Percentiles rank a stretch among this genome's conserved stretches.
Evolutionary conservation across 306 rosid genomes (phyloP).

Genomic region (Arachis stenosperma): DNA sequence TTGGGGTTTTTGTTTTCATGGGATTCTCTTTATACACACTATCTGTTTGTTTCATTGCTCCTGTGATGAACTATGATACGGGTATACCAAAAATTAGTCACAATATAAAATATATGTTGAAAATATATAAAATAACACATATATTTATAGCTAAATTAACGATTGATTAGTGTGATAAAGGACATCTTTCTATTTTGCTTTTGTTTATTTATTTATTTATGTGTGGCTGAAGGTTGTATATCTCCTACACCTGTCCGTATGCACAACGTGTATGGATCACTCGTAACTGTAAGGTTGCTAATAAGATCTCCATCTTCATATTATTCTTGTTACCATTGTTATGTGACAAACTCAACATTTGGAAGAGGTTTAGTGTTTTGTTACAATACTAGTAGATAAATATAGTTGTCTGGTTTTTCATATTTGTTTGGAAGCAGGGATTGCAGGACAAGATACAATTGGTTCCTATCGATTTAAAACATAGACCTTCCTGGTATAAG

Average conservation of each 20-base stretch:
- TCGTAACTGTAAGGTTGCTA: constrained; percentile 75
- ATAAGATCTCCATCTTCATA: neutral
- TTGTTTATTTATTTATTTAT: constrained; percentile 2
- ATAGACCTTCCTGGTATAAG: constrained; percentile 88
- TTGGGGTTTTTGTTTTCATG: neutral
- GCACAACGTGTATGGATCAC: constrained; percentile 92
- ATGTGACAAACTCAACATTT: neutral
- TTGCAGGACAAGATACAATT: constrained; percentile 68
- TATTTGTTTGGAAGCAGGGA: constrained; percentile 54
- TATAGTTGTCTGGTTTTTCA: constrained; percentile 3
- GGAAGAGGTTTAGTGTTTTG: neutral
- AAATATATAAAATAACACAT: no score
- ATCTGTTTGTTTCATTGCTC: constrained; percentile 19
- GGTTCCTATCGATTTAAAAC: constrained; percentile 72
- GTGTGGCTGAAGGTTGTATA: constrained; percentile 69
- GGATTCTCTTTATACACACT: neutral
- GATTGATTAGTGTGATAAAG: constrained; percentile 26
- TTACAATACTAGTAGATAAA: neutral
- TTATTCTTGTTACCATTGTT: neutral
- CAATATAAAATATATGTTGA: no score
- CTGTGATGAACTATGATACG: no score
- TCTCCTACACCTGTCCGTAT: constrained; percentile 79
- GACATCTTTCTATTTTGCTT: neutral
- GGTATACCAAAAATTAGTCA: no score
- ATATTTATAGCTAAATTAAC: no score